These are phyloP conservation scores for Umbilicus rupestris DNA, from an alignment of 164 flowering plant genomes.

Conservation along the genomic window DNA sequence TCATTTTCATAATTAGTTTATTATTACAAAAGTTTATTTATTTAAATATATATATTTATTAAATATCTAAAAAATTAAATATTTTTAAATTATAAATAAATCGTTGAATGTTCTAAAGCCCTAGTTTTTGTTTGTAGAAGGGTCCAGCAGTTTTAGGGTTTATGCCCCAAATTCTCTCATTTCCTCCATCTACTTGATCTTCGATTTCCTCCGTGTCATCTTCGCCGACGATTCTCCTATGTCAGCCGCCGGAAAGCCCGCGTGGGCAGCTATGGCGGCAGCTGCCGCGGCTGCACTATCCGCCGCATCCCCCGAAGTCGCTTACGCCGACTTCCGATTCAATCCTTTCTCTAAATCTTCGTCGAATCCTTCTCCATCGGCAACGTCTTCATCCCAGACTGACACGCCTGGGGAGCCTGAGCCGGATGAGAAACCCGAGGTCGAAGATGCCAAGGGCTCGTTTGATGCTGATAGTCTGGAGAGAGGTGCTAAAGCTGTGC, in stretches of 20 bases:
- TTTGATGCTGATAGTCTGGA: conserved; percentile 65
- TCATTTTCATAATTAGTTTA: too few relatives aligned
- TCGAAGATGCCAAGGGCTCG: conserved; percentile 36
- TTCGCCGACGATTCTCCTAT: conserved; percentile 8
- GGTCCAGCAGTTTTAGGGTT: conserved; percentile 3
- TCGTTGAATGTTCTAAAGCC: neutral
- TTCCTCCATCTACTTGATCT: neutral
- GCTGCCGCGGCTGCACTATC: conserved; percentile 31
- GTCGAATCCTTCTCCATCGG: conserved; percentile 14
- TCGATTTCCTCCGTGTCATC: too few relatives aligned
- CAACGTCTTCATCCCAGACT: conserved; percentile 9
- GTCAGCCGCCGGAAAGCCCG: conserved; percentile 27
- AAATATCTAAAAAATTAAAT: too few relatives aligned
- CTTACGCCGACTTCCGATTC: conserved; percentile 44
- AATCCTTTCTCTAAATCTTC: conserved; percentile 27
- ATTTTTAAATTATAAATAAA: too few relatives aligned
- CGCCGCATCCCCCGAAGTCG: conserved; percentile 22
- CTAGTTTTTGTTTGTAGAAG: neutral
- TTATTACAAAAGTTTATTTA: too few relatives aligned
- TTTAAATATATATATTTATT: too few relatives aligned
- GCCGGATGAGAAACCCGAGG: conserved; percentile 18
- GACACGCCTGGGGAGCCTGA: conserved; percentile 12
- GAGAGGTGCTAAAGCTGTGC: conserved; percentile 69
- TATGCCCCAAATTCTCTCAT: conserved; percentile 2
- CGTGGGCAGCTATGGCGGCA: conserved; percentile 34